A percentile compares a stretch with the other conserved stretches of the same genome.
phyloP scores from a whole-genome alignment of 129 eudicot genomes.

The Flaveria trinervia region DNA sequence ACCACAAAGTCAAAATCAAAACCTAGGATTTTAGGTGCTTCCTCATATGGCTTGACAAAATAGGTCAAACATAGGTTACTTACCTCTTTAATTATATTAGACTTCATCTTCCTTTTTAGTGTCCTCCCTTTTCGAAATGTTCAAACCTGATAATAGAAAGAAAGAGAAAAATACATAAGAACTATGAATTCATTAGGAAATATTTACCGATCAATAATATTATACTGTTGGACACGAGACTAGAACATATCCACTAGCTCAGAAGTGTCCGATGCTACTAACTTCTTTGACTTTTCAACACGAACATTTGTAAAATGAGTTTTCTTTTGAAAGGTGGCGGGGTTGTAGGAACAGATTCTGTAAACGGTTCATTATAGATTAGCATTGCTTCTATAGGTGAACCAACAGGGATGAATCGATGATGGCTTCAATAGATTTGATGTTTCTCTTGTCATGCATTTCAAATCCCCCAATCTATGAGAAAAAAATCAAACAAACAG shows the following conservation, averaged over 20 bases:
- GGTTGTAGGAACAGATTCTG: slow-evolving; percentile 48
- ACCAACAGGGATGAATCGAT: slow-evolving; percentile 51
- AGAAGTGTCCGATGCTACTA: slow-evolving; percentile 81
- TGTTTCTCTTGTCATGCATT: slow-evolving; percentile 85
- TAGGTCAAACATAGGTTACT: slow-evolving; percentile 35
- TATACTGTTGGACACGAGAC: slow-evolving; percentile 76
- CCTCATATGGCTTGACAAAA: not conserved
- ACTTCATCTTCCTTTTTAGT: slow-evolving; percentile 68
- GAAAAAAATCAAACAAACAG: not conserved
- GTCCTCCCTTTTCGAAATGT: slow-evolving; percentile 68
- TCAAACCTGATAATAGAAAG: slow-evolving; percentile 64
- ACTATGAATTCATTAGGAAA: not conserved
- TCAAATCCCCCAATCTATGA: slow-evolving; percentile 81
- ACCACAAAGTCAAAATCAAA: not conserved
- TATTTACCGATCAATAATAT: slow-evolving; percentile 16
- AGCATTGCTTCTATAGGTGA: slow-evolving; percentile 52
- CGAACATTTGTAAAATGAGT: slow-evolving; percentile 62
- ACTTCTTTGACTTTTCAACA: slow-evolving; percentile 50
- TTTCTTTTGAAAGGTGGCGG: slow-evolving; percentile 48
- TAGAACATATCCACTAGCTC: slow-evolving; percentile 71
- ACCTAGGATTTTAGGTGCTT: too few relatives aligned
- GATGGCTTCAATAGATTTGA: slow-evolving; percentile 47
- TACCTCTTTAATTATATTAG: slow-evolving; percentile 78
- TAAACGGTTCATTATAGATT: slow-evolving; percentile 56
- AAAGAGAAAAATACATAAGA: not conserved